Percentiles rank a stretch among this genome's conserved stretches.
These are phyloP conservation scores for Xylariaceae sp. DNA, from an alignment of 2,329 filamentous ascomycete species.

Conservation along the genomic window DNA sequence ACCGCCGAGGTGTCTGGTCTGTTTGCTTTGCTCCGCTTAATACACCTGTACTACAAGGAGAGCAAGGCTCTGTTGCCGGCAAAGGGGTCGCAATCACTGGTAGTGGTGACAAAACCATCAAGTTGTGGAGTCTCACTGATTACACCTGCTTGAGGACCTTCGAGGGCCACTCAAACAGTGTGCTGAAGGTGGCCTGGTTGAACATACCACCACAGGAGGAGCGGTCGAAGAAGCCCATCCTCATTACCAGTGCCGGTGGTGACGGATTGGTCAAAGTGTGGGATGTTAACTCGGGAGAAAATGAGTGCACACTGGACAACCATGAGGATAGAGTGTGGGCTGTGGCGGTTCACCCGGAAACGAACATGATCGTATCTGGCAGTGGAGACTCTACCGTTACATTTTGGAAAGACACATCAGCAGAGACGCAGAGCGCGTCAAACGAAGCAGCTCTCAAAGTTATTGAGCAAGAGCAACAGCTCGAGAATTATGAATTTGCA, in stretches of 20 bases:
- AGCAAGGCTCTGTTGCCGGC: constrained; percentile 68
- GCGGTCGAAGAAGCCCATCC: constrained; percentile 58
- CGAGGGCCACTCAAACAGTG: constrained; percentile 93
- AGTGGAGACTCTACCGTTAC: constrained; percentile 90
- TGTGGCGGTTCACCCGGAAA: constrained; percentile 67
- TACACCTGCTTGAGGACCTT: constrained; percentile 93
- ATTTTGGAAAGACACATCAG: constrained; percentile 93
- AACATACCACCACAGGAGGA: constrained; percentile 50
- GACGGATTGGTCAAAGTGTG: constrained; percentile 97
- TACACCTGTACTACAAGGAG: constrained; percentile 69
- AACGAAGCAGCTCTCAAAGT: constrained; percentile 72
- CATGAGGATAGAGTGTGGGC: constrained; percentile 97
- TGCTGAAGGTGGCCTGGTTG: constrained; percentile 91
- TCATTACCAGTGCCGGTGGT: constrained; percentile 83
- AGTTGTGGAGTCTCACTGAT: constrained; percentile 89
- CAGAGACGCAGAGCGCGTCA: constrained; percentile 71
- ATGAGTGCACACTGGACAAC: constrained; percentile 89
- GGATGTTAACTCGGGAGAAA: constrained; percentile 82
- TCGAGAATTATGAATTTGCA: constrained; percentile 87
- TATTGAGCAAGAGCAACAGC: constrained; percentile 89
- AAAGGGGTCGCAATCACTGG: constrained; percentile 86
- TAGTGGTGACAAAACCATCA: constrained; percentile 93
- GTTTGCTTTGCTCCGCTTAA: constrained; percentile 83
- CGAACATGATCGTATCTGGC: constrained; percentile 79
- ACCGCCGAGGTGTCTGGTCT: constrained; percentile 94